phyloP scores from a whole-genome alignment of 2,329 filamentous ascomycete genomes.

The Diaporthe capsici region DNA sequence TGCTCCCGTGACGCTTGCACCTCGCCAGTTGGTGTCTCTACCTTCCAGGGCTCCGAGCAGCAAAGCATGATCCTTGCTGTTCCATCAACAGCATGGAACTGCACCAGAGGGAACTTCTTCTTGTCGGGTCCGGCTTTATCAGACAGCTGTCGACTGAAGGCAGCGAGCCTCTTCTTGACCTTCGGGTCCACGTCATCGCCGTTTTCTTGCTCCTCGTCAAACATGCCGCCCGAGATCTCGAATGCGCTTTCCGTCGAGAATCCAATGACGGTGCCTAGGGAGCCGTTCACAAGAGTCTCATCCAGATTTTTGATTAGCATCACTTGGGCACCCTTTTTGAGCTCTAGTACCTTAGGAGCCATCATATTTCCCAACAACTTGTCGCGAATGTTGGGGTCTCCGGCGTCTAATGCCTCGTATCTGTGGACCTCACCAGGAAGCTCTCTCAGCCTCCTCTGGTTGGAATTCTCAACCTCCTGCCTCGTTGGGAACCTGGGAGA shows the following conservation, averaged over 20 bases:
- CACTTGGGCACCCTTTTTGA: constrained; percentile 95
- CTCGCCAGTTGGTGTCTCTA: constrained; percentile 95
- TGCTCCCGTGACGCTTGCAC: constrained; percentile 89
- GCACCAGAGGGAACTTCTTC: constrained; percentile 84
- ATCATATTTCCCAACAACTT: constrained; percentile 91
- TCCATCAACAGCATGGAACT: constrained; percentile 85
- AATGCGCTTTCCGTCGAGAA: constrained; percentile 74
- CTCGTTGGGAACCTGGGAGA: constrained; percentile 82
- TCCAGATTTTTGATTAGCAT: constrained; percentile 99
- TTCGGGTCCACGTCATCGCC: constrained; percentile 53
- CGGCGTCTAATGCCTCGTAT: constrained; percentile 83
- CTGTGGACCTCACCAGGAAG: constrained; percentile 77
- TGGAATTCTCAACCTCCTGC: constrained; percentile 89
- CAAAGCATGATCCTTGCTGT: constrained; percentile 83
- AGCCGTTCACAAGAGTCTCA: constrained; percentile 92
- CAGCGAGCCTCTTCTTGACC: constrained; percentile 70
- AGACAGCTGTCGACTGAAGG: constrained; percentile 59
- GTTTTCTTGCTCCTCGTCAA: constrained; percentile 56
- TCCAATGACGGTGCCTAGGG: constrained; percentile 85
- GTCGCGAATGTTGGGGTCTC: constrained; percentile 80
- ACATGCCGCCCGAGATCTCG: constrained; percentile 52
- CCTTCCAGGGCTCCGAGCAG: constrained; percentile 93
- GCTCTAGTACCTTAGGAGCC: constrained; percentile 83
- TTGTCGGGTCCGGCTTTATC: constrained; percentile 55
- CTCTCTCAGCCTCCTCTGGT: constrained; percentile 78